Evolutionary conservation across 2,329 filamentous ascomycete species (phyloP), one percentile per base, ranked within the genome.

Genomic region (Ceratocystis colombiana): DNA sequence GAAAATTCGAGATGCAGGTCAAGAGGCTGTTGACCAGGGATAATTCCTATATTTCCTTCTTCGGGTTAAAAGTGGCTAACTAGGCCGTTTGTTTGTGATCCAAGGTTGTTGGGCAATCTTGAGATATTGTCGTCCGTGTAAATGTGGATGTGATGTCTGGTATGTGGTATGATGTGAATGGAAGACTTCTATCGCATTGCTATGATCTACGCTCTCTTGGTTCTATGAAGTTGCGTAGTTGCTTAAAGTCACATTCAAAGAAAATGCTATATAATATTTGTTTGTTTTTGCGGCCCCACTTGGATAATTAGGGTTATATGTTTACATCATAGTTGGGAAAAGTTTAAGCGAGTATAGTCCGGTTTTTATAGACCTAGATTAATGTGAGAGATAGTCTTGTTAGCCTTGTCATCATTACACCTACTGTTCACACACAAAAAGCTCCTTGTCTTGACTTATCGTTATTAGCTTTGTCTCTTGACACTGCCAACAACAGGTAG

Each of bases 11-110:
- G 64, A 65, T 48, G 28, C 30, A 46, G 20, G 45, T 62, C 45
- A 65, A 67, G 66, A 67, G 66, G 66, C 62, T 67, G 62, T 48
- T 46, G 30, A 28, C 46, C 33, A 57, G 37, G 48, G 44, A 59
- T 61, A 5, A 28, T 45, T 65, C 50, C 46, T 55, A 57, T 62
- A 30, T 62, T 62, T 64, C 55, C 45, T 61, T 37, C 62, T 67
- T 67, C 50, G 66, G 66, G 66, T 64, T 67, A 65, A 48, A 48
- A 59, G 33, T 33, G 55, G 55, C 28, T 33, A 59, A 20, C 28
- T 33, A 33, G 28, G 33, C 55, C 55, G 17, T 33, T 59, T 59
- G 30, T 30, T n/a, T 59, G 55, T n/a, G 55, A n/a, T 15, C 5
- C 15, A n/a, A n/a, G 33, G 28, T 30, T 15, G 17, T n/a, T 59